Evolutionary conservation across 202 grass and related monocot genomes (phyloP).

Genomic region (Hordeum pubiflorum): DNA sequence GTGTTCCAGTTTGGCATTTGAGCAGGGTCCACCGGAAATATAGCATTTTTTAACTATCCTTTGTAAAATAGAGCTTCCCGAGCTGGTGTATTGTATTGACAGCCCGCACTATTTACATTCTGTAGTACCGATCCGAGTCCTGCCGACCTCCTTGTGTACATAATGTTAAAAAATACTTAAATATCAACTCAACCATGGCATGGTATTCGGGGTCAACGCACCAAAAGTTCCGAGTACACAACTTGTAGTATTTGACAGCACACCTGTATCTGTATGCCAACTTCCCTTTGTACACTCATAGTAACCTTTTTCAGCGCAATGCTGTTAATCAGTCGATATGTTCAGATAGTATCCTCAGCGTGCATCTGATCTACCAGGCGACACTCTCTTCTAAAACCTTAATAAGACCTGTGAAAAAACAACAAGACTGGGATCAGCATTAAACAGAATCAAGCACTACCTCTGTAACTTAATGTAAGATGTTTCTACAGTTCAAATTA

Average conservation of each 20-base stretch:
- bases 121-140: not conserved
- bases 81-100: not conserved
- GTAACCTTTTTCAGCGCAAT: conserved; percentile 9
- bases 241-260: conserved; percentile 7
- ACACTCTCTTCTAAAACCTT: conserved; percentile 2
- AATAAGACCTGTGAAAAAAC: conserved; percentile 20
- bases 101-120: not conserved
- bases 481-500: no score
- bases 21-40: not conserved
- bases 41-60: not conserved
- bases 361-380: conserved; percentile 19
- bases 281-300: not conserved
- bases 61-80: not conserved
- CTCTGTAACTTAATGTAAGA: no score
- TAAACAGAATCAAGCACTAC: not conserved
- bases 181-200: not conserved
- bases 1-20: not conserved
- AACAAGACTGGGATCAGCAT: not conserved
- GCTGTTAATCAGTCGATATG: not conserved
- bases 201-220: not conserved
- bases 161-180: not conserved
- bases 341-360: conserved; percentile 4
- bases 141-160: not conserved
- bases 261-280: not conserved
- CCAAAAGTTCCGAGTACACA: not conserved